A percentile compares a stretch with the other conserved stretches of the same genome.
These are phyloP conservation scores for Vitis labrusca DNA, from an alignment of 164 flowering plant species.

Conservation along the genomic window DNA sequence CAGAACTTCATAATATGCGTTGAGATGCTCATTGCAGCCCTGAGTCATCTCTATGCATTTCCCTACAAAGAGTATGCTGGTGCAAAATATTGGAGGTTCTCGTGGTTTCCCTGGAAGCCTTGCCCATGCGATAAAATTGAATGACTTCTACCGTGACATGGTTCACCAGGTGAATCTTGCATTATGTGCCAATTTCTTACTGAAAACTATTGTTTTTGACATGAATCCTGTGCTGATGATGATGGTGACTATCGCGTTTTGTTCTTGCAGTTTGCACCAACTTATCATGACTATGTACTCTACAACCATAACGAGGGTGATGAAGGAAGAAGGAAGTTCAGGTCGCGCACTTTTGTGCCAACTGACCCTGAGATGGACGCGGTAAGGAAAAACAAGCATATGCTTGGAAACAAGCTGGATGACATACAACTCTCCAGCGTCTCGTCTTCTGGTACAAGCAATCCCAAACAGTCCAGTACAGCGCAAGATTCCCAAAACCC, in stretches of 20 bases:
- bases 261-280: conserved; percentile 92
- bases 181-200: not conserved
- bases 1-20: conserved; percentile 85
- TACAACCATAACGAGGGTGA: conserved; percentile 86
- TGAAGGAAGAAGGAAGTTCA: conserved; percentile 75
- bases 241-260: not conserved
- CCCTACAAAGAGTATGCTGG: conserved; percentile 98
- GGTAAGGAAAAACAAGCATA: conserved; percentile 64
- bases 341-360: conserved; percentile 95
- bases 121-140: conserved; percentile 84
- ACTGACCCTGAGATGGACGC: conserved; percentile 95
- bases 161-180: conserved; percentile 77
- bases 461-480: conserved; percentile 35
- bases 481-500: conserved; percentile 27
- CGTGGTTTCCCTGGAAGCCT: conserved; percentile 73
- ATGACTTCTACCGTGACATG: conserved; percentile 95
- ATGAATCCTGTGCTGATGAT: not conserved
- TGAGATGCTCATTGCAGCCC: conserved; percentile 97
- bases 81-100: conserved; percentile 78
- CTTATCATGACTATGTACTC: conserved; percentile 94
- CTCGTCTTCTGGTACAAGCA: conserved; percentile 63
- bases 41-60: conserved; percentile 88
- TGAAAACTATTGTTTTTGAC: too few relatives aligned
- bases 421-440: conserved; percentile 63
- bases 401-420: conserved; percentile 63